These are phyloP conservation scores for Lactarius hatsudake DNA, from an alignment of 768 basidiomycete species.

Conservation along the genomic window DNA sequence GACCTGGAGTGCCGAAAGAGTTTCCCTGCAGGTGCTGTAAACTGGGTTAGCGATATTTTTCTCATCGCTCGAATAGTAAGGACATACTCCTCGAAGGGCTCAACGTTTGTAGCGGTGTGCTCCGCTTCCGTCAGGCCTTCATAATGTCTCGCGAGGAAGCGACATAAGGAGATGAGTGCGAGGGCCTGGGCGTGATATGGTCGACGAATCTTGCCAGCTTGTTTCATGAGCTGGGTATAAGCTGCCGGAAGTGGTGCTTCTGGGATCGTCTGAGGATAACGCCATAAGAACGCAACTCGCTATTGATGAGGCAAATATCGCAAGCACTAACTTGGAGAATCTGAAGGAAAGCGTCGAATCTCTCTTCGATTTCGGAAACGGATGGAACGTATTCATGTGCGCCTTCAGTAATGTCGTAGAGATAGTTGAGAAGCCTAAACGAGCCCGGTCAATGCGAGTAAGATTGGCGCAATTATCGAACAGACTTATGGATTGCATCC, in stretches of 20 bases:
- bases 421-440: slow-evolving; percentile 14
- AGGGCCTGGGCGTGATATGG: slow-evolving; percentile 23
- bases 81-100: slow-evolving; percentile 23
- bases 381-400: background rate
- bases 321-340: slow-evolving; percentile 10
- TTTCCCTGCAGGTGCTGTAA: slow-evolving; percentile 15
- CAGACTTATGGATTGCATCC: slow-evolving; percentile 11
- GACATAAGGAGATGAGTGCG: slow-evolving; percentile 22
- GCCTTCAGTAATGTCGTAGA: slow-evolving; percentile 19
- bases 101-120: slow-evolving; percentile 19
- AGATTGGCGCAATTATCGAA: background rate
- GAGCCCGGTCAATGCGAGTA: background rate
- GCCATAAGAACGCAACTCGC: background rate
- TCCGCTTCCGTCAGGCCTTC: slow-evolving; percentile 13
- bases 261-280: slow-evolving; percentile 15
- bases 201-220: slow-evolving; percentile 20
- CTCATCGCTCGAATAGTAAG: background rate
- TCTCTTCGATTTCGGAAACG: background rate
- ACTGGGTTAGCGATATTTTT: background rate
- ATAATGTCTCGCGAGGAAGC: slow-evolving; percentile 23
- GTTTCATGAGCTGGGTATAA: slow-evolving; percentile 23
- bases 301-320: background rate
- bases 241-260: slow-evolving; percentile 21
- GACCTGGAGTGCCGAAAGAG: slow-evolving; percentile 10
- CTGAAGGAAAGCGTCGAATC: slow-evolving; percentile 9